Evolutionary conservation across 1,284 basidiomycete species (phyloP).

Genomic region (Cutaneotrichosporon cavernicola): DNA sequence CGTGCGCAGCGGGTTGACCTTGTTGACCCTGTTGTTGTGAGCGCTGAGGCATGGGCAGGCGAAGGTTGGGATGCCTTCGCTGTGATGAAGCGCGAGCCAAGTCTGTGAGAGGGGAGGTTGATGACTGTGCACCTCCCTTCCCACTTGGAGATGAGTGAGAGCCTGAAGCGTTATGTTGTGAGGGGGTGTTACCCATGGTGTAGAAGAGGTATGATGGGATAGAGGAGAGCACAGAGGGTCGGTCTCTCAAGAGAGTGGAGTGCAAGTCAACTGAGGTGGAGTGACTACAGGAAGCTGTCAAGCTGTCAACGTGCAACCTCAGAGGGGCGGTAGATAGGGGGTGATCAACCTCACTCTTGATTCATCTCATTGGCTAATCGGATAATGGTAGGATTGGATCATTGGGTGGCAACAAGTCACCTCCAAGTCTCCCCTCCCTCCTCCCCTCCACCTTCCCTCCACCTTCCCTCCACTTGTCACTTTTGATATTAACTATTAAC

Average conservation of each 20-base stretch:
- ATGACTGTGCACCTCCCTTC: conserved; percentile 4
- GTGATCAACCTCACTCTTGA: too few species aligned
- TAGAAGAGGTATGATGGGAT: neutral
- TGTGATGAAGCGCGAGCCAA: conserved; percentile 24
- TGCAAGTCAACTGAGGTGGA: too few species aligned
- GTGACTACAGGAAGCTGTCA: too few species aligned
- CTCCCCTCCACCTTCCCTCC: too few species aligned
- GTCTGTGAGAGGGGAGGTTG: conserved; percentile 1
- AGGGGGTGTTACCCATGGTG: conserved; percentile 50
- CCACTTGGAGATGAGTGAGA: conserved; percentile 23
- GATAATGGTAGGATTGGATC: too few species aligned
- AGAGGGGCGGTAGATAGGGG: too few species aligned
- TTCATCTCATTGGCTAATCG: too few species aligned
- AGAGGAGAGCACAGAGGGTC: neutral
- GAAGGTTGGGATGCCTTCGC: conserved; percentile 38
- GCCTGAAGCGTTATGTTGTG: conserved; percentile 34
- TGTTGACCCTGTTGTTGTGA: conserved; percentile 18
- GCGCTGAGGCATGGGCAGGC: conserved; percentile 46
- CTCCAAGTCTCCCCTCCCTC: too few species aligned
- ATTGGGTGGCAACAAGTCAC: too few species aligned
- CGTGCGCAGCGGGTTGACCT: neutral
- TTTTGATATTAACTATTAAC: too few species aligned
- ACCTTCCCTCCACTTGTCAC: too few species aligned
- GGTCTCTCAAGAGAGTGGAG: neutral
- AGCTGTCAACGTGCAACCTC: too few species aligned